phyloP scores from a whole-genome alignment of 768 basidiomycete genomes.

The Ramaria rubella region DNA sequence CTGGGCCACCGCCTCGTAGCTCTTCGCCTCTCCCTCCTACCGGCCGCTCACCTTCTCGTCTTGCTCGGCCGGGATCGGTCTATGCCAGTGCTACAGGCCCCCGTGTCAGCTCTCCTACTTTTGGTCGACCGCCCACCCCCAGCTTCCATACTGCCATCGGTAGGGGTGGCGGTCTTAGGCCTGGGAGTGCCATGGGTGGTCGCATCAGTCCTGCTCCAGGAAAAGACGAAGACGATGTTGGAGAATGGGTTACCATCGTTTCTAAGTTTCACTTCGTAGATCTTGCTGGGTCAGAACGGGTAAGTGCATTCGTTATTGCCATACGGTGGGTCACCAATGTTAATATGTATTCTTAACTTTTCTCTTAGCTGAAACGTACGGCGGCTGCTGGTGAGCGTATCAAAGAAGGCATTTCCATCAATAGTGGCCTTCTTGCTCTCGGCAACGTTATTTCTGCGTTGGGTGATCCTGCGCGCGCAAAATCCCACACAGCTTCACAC shows the following conservation, averaged over 20 bases:
- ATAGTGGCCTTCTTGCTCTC: slow-evolving; percentile 90
- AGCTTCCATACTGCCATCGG: slow-evolving; percentile 73
- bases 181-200: slow-evolving; percentile 72
- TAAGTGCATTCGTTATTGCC: slow-evolving; percentile 33
- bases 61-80: slow-evolving; percentile 78
- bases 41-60: slow-evolving; percentile 70
- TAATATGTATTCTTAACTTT: slow-evolving; percentile 11
- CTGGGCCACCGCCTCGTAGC: slow-evolving; percentile 62
- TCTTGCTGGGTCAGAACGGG: slow-evolving; percentile 92
- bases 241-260: slow-evolving; percentile 84
- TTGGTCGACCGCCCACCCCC: slow-evolving; percentile 72
- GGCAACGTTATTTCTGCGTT: slow-evolving; percentile 98
- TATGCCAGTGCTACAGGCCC: slow-evolving; percentile 40
- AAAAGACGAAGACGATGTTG: slow-evolving; percentile 40
- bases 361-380: slow-evolving; percentile 80
- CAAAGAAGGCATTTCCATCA: slow-evolving; percentile 99
- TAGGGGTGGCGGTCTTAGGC: slow-evolving; percentile 57
- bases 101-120: slow-evolving; percentile 71
- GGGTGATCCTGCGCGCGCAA: slow-evolving; percentile 84
- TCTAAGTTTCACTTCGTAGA: slow-evolving; percentile 99
- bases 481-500: slow-evolving; percentile 78
- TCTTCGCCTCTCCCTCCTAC: slow-evolving; percentile 69
- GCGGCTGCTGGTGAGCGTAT: slow-evolving; percentile 94
- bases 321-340: too few relatives aligned
- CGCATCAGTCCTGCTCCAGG: slow-evolving; percentile 47